Percentiles rank a stretch among this genome's conserved stretches.
Conservation (phyloP, 1,139 yeast species). For the Suhomyces choctaworum region DNA sequence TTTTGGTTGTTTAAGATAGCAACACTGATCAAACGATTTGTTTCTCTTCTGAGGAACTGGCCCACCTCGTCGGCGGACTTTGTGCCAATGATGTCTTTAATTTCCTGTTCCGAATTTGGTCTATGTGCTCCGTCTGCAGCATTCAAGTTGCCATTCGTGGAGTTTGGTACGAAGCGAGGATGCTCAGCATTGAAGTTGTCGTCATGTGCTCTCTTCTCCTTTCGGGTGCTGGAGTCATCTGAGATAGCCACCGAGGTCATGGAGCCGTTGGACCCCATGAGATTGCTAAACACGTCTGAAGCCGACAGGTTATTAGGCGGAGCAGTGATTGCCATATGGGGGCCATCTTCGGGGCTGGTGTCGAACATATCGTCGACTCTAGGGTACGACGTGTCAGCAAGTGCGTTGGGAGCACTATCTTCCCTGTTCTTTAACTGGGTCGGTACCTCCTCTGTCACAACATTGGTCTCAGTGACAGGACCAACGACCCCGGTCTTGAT, state of each 20-base stretch:
- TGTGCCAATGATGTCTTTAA: neutral
- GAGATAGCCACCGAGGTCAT: slow-evolving; percentile 12
- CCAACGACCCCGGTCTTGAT: neutral
- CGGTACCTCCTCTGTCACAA: neutral
- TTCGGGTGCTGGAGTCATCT: slow-evolving; percentile 1
- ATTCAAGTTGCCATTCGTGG: neutral
- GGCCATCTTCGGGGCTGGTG: slow-evolving; percentile 7
- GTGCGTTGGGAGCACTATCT: neutral
- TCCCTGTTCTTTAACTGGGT: neutral
- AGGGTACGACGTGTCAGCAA: slow-evolving; percentile 1
- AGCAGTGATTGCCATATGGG: slow-evolving; percentile 1
- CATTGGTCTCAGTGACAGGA: neutral
- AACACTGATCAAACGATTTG: slow-evolving; percentile 20
- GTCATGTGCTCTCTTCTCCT: slow-evolving; percentile 1
- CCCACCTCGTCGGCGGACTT: slow-evolving; percentile 15
- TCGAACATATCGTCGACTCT: slow-evolving; percentile 10
- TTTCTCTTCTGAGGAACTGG: slow-evolving; percentile 19
- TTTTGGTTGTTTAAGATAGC: slow-evolving; percentile 19
- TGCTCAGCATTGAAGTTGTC: neutral
- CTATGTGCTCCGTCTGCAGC: neutral
- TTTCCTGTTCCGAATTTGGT: neutral
- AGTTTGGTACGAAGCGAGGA: slow-evolving; percentile 2
- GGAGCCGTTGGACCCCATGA: slow-evolving; percentile 14
- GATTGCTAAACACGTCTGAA: slow-evolving; percentile 17
- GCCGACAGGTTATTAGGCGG: slow-evolving; percentile 6